Conservation (phyloP, 2,329 filamentous ascomycete genomes). For the Pseudogymnoascus sp. region DNA sequence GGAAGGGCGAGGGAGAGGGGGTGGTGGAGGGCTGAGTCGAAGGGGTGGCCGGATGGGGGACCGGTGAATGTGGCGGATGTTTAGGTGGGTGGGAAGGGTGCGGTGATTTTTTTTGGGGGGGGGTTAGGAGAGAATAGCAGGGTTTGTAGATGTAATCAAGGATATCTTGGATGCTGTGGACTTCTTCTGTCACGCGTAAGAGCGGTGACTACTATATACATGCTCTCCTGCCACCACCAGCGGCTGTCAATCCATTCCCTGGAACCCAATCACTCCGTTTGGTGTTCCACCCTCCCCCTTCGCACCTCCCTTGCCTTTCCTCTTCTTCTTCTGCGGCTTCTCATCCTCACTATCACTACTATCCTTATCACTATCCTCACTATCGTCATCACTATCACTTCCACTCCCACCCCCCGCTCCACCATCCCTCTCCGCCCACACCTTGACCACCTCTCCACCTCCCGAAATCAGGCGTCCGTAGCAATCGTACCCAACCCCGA, state of each 20-base stretch:
- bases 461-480: constrained; percentile 82
- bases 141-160: neutral
- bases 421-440: constrained; percentile 69
- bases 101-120: too few species aligned
- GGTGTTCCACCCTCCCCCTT: constrained; percentile 18
- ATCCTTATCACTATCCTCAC: constrained; percentile 19
- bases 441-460: constrained; percentile 76
- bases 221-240: neutral
- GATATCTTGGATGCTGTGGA: neutral
- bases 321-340: constrained; percentile 24
- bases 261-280: constrained; percentile 27
- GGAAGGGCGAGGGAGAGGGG: neutral
- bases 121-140: neutral
- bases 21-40: neutral
- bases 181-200: neutral
- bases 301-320: constrained; percentile 25
- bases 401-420: constrained; percentile 1
- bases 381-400: constrained; percentile 19
- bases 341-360: constrained; percentile 22
- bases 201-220: neutral
- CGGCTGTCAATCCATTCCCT: constrained; percentile 23
- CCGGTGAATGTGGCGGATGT: neutral
- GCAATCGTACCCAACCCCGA: constrained; percentile 75
- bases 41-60: neutral
- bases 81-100: too few species aligned